These are phyloP conservation scores for Botrytis sinoallii DNA, from an alignment of 2,329 filamentous ascomycete genomes.

Conservation along the genomic window DNA sequence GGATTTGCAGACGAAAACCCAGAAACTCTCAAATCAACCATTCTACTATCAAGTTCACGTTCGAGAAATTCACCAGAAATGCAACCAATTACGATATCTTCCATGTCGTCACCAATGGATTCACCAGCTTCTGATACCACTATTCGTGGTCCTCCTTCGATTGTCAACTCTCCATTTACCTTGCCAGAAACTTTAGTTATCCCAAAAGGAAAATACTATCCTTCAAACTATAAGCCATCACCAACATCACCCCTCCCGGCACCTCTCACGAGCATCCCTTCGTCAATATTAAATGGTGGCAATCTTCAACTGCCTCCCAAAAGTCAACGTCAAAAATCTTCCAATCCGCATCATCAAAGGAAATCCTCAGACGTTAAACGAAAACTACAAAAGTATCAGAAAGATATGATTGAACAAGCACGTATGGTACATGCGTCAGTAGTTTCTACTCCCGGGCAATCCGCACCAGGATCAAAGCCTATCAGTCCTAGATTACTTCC, in stretches of 20 bases:
- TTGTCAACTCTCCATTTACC: constrained; percentile 19
- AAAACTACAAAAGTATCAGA: constrained; percentile 56
- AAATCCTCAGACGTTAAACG: constrained; percentile 49
- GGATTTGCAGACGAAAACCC: constrained; percentile 51
- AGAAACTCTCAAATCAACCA: constrained; percentile 38
- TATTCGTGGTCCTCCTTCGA: constrained; percentile 16
- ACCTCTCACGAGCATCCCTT: constrained; percentile 26
- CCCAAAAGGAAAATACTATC: constrained; percentile 62
- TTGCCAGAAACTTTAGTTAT: constrained; percentile 36
- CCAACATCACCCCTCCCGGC: constrained; percentile 24
- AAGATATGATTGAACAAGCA: constrained; percentile 59
- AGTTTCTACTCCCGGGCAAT: constrained; percentile 34
- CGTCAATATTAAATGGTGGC: constrained; percentile 28
- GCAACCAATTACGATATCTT: constrained; percentile 8
- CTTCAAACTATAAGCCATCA: constrained; percentile 53
- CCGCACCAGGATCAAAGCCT: constrained; percentile 42
- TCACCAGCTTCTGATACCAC: constrained; percentile 19
- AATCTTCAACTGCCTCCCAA: constrained; percentile 31
- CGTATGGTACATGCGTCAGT: constrained; percentile 41
- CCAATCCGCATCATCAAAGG: constrained; percentile 41
- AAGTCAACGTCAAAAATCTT: constrained; percentile 29
- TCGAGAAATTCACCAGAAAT: constrained; percentile 39
- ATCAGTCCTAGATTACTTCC: constrained; percentile 50
- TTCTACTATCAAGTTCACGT: constrained; percentile 18
- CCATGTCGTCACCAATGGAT: constrained; percentile 30